Percentiles rank a stretch among this genome's conserved stretches.
Conservation (phyloP, 1,284 basidiomycete genomes). For the Ganoderma boninense region DNA sequence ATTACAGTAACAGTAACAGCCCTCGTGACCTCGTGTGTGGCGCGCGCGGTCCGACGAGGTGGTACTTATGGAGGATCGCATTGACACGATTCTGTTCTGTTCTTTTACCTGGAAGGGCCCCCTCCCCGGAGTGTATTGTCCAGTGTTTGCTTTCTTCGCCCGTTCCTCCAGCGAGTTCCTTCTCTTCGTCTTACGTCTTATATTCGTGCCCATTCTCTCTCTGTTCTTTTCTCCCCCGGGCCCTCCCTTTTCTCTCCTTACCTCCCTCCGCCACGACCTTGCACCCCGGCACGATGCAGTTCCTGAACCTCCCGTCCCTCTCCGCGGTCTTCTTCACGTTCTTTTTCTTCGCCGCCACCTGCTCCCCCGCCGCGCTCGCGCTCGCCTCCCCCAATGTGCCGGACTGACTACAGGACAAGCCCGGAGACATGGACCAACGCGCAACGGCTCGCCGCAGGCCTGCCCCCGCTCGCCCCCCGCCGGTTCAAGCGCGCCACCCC, state of each 20-base stretch:
- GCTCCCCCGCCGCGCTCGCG: constrained; percentile 12
- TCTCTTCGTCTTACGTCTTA: constrained; percentile 11
- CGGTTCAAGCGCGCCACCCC: constrained; percentile 24
- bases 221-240: constrained; percentile 6
- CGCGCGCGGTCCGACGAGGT: constrained; percentile 13
- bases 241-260: no score
- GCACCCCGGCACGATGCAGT: constrained; percentile 21
- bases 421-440: constrained; percentile 33
- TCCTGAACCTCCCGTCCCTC: constrained; percentile 23
- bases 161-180: constrained; percentile 6
- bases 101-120: no score
- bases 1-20: no score
- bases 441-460: constrained; percentile 32
- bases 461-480: constrained; percentile 34
- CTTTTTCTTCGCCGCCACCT: constrained; percentile 15
- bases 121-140: constrained; percentile 10
- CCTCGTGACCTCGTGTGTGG: no score
- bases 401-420: constrained; percentile 7
- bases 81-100: neutral
- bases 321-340: constrained; percentile 23
- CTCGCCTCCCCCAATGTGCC: neutral
- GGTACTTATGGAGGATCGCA: no score
- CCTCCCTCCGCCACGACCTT: neutral
- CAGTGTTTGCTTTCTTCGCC: constrained; percentile 8
- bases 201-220: constrained; percentile 3